phyloP scores from a whole-genome alignment of 2,329 filamentous ascomycete genomes.

The Neofusicoccum laricinum region DNA sequence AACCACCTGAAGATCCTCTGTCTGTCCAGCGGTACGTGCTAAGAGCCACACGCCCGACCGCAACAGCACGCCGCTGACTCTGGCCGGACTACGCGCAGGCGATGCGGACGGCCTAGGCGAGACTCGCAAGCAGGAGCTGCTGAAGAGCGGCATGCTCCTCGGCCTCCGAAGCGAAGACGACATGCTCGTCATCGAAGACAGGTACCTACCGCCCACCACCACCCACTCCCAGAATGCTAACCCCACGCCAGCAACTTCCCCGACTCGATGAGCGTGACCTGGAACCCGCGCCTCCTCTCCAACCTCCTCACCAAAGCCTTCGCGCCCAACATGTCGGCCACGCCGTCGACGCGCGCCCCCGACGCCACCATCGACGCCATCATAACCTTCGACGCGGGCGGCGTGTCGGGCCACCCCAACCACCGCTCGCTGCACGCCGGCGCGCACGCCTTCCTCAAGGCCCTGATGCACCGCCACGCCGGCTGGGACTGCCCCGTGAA shows the following conservation, averaged over 20 bases:
- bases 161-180: slow-evolving; percentile 74
- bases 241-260: slow-evolving; percentile 62
- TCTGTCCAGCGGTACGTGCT: slow-evolving; percentile 69
- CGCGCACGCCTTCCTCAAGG: slow-evolving; percentile 67
- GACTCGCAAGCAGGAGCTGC: slow-evolving; percentile 77
- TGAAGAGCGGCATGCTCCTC: slow-evolving; percentile 73
- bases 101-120: slow-evolving; percentile 85
- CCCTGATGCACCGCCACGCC: slow-evolving; percentile 61
- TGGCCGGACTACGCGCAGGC: slow-evolving; percentile 46
- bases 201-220: slow-evolving; percentile 42
- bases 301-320: slow-evolving; percentile 70
- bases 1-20: slow-evolving; percentile 96
- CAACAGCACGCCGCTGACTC: neutral
- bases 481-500: slow-evolving; percentile 72
- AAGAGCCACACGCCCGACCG: neutral
- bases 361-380: slow-evolving; percentile 69
- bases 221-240: slow-evolving; percentile 7
- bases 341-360: slow-evolving; percentile 44
- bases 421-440: slow-evolving; percentile 87
- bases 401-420: slow-evolving; percentile 88
- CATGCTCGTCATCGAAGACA: slow-evolving; percentile 79
- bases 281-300: slow-evolving; percentile 70
- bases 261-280: slow-evolving; percentile 81
- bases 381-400: slow-evolving; percentile 82
- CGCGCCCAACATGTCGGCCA: slow-evolving; percentile 58